Base-by-base conservation (phyloP, 192 early-diverging fungal genomes). In the Podila horticola region DNA sequence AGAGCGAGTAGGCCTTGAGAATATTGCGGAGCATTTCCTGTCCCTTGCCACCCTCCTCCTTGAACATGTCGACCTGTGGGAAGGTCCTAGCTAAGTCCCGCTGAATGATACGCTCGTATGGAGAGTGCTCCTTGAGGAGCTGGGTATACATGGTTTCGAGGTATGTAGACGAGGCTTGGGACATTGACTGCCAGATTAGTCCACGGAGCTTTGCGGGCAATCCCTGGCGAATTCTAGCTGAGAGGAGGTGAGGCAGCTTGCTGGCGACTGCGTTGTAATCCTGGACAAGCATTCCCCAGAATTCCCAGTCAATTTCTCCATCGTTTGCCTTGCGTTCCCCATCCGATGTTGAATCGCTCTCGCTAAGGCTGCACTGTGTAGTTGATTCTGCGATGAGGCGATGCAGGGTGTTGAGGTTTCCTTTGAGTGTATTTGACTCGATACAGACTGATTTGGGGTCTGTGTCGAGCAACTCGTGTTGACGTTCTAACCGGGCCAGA, bases 11-110 rank as follows among this genome's bases (percentile, higher is more conserved):
- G 10, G 97, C 97, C 84, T 94, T 96, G 34, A 97, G 83, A 22
- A 99, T 89, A 68, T 94, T 91, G 75, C 94, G 93, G 84, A 99
- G 87, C 59, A 89, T 87, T 65, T 91, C 90, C 86, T 99, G 97
- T 19, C 95, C 97, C 38, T 93, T 88, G 30, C 95, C 96, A 31
- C 87, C 89, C 63, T 92, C 90, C 59, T 93, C 84, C 64, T 91
- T 88, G 70, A 99, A 99, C 86, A 95, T 93, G 20, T 92, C 92
- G 34, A 96, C 89, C 45, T 88, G 85, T 31, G 97, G 97, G 82
- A 98, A 99, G 15, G 97, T 99, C 29, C 97, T 88, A 58, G 94
- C 89, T 22, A 99, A 85, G 83, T 99, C 97, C 22, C 97, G 86
- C 58, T 94, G 92, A 72, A 99, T 99, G 60, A 97, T 88, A 64